Percentiles rank a stretch among this genome's conserved stretches.
These are phyloP conservation scores for Fusarium haematococcum DNA, from an alignment of 2,329 filamentous ascomycete species.

Conservation along the genomic window DNA sequence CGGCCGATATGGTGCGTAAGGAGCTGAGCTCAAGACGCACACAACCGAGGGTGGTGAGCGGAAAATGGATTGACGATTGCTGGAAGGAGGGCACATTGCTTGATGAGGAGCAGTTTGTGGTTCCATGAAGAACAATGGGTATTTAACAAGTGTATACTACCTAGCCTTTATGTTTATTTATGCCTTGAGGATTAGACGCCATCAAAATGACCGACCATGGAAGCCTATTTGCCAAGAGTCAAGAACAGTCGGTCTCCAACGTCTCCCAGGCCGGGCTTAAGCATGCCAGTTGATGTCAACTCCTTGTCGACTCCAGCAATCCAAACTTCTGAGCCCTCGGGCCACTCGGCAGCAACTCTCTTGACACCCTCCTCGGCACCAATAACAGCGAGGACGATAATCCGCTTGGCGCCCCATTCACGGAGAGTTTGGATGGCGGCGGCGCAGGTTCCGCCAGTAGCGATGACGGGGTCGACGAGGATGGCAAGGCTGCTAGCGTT, in stretches of 20 bases:
- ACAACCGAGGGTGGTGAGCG: conserved; percentile 76
- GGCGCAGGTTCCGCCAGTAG: conserved; percentile 88
- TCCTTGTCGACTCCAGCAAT: conserved; percentile 81
- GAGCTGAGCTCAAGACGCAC: conserved; percentile 57
- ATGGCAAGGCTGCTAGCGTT: conserved; percentile 73
- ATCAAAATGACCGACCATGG: background rate
- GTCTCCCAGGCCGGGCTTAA: conserved; percentile 90
- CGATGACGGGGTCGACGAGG: conserved; percentile 91
- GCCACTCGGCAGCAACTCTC: conserved; percentile 81
- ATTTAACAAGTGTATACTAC: conserved; percentile 38
- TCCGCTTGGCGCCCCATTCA: conserved; percentile 90
- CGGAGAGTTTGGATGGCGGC: conserved; percentile 89
- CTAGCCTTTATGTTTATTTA: conserved; percentile 26
- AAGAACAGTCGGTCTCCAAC: conserved; percentile 91
- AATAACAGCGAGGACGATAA: conserved; percentile 82
- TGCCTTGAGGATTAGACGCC: conserved; percentile 14
- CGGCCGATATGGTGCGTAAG: conserved; percentile 58
- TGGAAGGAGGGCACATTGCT: conserved; percentile 83
- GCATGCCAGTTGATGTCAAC: conserved; percentile 85
- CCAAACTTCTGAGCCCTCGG: conserved; percentile 82
- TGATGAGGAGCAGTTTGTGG: conserved; percentile 77
- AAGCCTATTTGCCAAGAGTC: conserved; percentile 82
- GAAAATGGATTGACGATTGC: conserved; percentile 81
- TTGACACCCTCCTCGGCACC: conserved; percentile 78
- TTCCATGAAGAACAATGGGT: conserved; percentile 38